A percentile compares a stretch with the other conserved stretches of the same genome.
Evolutionary conservation across 371 early-diverging fungal genomes (phyloP).

Genomic region (Choanephora cucurbitarum): DNA sequence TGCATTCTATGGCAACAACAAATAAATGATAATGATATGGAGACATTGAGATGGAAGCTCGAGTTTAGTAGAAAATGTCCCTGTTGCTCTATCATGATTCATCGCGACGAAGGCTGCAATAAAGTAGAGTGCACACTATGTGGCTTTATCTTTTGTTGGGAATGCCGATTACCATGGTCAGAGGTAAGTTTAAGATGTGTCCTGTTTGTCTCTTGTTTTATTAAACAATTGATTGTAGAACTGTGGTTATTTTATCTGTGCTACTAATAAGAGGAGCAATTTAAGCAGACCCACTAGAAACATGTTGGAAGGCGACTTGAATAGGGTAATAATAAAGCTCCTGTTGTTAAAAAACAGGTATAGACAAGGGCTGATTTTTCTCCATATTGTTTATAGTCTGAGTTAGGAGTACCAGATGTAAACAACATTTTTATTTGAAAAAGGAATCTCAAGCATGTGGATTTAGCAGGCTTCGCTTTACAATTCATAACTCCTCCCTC

Average conservation of each 20-base stretch:
- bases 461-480: too few relatives aligned
- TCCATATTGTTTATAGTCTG: conserved; percentile 34
- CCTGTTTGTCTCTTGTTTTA: background rate
- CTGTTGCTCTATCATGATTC: conserved; percentile 66
- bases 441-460: too few relatives aligned
- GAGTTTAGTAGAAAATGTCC: conserved; percentile 58
- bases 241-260: conserved; percentile 33
- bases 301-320: background rate
- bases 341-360: too few relatives aligned
- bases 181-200: conserved; percentile 16
- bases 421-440: background rate
- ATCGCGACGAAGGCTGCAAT: conserved; percentile 75
- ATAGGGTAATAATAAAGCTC: background rate
- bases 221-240: conserved; percentile 6
- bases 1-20: conserved; percentile 18
- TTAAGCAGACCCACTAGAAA: background rate
- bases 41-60: conserved; percentile 55
- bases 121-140: conserved; percentile 72
- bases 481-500: too few relatives aligned
- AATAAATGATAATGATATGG: conserved; percentile 30
- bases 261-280: conserved; percentile 2
- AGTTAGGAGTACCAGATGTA: conserved; percentile 58
- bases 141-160: conserved; percentile 71
- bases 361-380: too few relatives aligned
- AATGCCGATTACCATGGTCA: conserved; percentile 31